Evolutionary conservation across 176 grass and related monocot genomes (phyloP).

Genomic region (Lolium rigidum): DNA sequence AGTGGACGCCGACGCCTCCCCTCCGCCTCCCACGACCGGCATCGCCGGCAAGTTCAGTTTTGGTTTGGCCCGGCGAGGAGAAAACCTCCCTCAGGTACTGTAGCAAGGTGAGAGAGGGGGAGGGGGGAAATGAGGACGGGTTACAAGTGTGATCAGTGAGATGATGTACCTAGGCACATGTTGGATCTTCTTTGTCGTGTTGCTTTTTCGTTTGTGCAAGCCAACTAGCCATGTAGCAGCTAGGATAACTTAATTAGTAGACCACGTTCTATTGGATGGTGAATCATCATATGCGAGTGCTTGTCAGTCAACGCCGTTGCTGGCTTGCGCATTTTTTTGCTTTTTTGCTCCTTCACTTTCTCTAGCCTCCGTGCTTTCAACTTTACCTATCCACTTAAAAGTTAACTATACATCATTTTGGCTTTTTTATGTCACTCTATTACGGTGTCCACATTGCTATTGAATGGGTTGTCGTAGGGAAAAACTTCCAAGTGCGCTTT

Average conservation of each 20-base stretch:
- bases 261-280: not conserved
- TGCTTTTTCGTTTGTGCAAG: conserved; percentile 6
- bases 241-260: not conserved
- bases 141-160: not conserved
- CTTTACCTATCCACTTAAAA: not conserved
- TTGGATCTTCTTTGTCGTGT: not conserved
- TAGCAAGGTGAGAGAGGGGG: too few species aligned
- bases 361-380: not conserved
- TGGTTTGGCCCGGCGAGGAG: too few species aligned
- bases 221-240: not conserved
- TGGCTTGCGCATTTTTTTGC: not conserved
- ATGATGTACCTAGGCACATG: not conserved
- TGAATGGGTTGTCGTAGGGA: too few species aligned
- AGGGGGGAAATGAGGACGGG: too few species aligned
- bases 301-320: not conserved
- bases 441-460: not conserved
- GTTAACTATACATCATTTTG: not conserved
- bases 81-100: too few species aligned
- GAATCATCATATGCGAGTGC: not conserved
- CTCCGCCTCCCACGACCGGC: too few species aligned
- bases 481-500: too few species aligned
- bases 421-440: not conserved
- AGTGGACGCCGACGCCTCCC: too few species aligned
- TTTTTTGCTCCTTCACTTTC: too few species aligned
- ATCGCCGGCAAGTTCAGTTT: too few species aligned